Conservation (phyloP, 2,329 filamentous ascomycete genomes). For the Myrmaecium sp. region DNA sequence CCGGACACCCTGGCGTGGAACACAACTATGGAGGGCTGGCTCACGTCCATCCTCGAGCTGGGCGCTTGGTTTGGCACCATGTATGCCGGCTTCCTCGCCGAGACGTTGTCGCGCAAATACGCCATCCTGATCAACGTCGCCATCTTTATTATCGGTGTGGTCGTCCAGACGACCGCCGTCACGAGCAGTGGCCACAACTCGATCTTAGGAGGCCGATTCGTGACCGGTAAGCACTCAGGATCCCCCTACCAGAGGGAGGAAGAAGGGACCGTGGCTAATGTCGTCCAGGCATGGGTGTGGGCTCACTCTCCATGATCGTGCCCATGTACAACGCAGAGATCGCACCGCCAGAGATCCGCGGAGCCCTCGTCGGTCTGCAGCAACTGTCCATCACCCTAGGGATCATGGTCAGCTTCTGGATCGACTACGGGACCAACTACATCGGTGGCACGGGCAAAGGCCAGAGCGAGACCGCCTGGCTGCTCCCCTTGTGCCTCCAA, state of each 20-base stretch:
- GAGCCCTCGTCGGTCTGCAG: constrained; percentile 47
- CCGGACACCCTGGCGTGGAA: constrained; percentile 13
- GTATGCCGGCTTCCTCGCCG: constrained; percentile 54
- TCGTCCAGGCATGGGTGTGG: constrained; percentile 44
- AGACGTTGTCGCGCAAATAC: constrained; percentile 51
- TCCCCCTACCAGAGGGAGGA: background rate
- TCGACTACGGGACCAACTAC: constrained; percentile 37
- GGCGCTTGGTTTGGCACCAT: constrained; percentile 63
- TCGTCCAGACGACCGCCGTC: constrained; percentile 49
- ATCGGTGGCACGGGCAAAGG: constrained; percentile 36
- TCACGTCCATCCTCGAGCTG: constrained; percentile 51
- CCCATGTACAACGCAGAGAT: constrained; percentile 32
- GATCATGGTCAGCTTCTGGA: constrained; percentile 37
- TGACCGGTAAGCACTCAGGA: constrained; percentile 31
- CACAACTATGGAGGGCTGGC: constrained; percentile 28
- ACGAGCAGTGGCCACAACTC: constrained; percentile 33
- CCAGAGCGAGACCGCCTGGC: constrained; percentile 56
- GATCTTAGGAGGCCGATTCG: constrained; percentile 55
- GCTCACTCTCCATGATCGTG: constrained; percentile 50
- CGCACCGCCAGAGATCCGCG: constrained; percentile 46
- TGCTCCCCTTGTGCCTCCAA: constrained; percentile 56
- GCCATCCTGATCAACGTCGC: constrained; percentile 47
- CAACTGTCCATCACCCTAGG: constrained; percentile 40
- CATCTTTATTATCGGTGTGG: constrained; percentile 54
- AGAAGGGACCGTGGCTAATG: background rate